phyloP scores from a whole-genome alignment of 768 basidiomycete genomes.

The Trametes sanguinea region DNA sequence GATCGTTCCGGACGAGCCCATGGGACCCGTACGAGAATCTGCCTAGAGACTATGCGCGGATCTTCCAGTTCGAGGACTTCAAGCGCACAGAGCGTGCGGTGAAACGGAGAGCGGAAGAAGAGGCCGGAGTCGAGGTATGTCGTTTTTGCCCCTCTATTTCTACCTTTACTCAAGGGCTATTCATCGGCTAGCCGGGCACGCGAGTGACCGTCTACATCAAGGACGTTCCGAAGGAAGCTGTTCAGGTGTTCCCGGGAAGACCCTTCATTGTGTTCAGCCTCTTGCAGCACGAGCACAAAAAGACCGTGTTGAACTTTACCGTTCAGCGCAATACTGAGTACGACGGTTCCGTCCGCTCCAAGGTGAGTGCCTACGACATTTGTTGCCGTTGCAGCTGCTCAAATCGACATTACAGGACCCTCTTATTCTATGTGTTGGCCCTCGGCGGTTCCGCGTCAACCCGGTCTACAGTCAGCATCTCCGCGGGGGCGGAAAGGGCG shows the following conservation, averaged over 20 bases:
- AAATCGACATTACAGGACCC: conserved; percentile 61
- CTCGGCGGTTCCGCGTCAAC: conserved; percentile 79
- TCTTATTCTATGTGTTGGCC: conserved; percentile 85
- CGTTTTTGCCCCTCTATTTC: background rate
- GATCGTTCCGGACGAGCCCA: conserved; percentile 90
- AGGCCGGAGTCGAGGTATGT: conserved; percentile 65
- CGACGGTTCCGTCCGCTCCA: conserved; percentile 83
- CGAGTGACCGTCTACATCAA: conserved; percentile 78
- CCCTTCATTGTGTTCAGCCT: conserved; percentile 79
- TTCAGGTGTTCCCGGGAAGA: conserved; percentile 31
- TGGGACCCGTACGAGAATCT: conserved; percentile 99
- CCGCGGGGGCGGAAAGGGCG: conserved; percentile 84
- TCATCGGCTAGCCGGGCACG: conserved; percentile 62
- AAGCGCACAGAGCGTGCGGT: conserved; percentile 79
- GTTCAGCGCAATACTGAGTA: conserved; percentile 97
- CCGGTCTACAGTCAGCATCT: conserved; percentile 94
- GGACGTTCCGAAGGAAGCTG: conserved; percentile 69
- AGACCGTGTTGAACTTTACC: conserved; percentile 88
- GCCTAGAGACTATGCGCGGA: conserved; percentile 89
- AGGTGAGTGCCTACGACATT: conserved; percentile 48
- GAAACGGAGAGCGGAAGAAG: conserved; percentile 64
- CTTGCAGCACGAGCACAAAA: conserved; percentile 95
- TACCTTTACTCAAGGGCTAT: background rate
- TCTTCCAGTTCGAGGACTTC: conserved; percentile 97
- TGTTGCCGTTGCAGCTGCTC: background rate